Evolutionary conservation across 768 basidiomycete species (phyloP), one percentile per base, ranked within the genome.

Genomic region (Mycena epipterygia): DNA sequence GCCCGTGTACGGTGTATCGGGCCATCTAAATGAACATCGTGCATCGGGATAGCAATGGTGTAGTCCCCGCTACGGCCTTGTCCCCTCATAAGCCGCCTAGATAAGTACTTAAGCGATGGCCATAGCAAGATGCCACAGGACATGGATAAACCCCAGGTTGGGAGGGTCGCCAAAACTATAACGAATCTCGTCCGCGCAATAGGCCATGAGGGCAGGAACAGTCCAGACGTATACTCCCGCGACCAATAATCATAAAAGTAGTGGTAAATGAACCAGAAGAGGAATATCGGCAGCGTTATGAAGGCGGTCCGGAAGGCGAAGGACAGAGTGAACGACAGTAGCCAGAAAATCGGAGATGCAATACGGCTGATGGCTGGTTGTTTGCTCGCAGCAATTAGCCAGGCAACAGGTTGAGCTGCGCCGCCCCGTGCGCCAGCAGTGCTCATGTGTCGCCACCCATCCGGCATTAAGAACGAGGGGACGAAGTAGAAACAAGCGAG

Each of bases 121-220:
- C 60, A 68, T n/a, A 68, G 21, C 25, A 68, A 11, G 33, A 68
- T 35, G 6, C 60, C 67, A 8, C 56, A 21, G 37, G 60, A 52
- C 67, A 68, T 68, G 25, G 41, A 46, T 1, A 56, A 29, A 4
- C 67, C 67, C 67, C 67, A 68, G 16, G 59, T 48, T 0, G 67
- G 67, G 11, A 68, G 29, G 35, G 67, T 49, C 13, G 67, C 67
- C 72, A 73, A 69, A 11, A 66, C 39, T 30, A 73, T 23, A 9
- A 73, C 63, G 13, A 73, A 59, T 17, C 68, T 67, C 3, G 64
- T 73, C 11, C 72, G 62, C 30, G 58, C 19, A 21, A 32, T 14
- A 17, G 72, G 72, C 57, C 67, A 73, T 32, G 68, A 63, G 2
- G 72, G 68, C n/a, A 9, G 19, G 35, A 64, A 73, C 21, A 69